These are phyloP conservation scores for Ascochyta viciae-villosae DNA, from an alignment of 2,329 filamentous ascomycete genomes.

Conservation along the genomic window DNA sequence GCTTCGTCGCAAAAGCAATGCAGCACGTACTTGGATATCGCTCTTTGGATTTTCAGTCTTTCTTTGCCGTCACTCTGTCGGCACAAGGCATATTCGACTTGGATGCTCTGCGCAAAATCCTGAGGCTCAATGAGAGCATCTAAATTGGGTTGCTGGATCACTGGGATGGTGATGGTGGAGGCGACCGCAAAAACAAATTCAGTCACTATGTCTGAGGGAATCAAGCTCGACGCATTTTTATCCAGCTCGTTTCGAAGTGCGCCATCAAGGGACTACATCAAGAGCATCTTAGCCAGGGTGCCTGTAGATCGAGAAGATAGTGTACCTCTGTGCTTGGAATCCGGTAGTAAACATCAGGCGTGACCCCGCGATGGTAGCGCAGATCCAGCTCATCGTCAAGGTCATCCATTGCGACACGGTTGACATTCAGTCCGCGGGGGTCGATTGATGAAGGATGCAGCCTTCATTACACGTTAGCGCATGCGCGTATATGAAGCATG, in stretches of 20 bases:
- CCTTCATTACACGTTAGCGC: constrained; percentile 6
- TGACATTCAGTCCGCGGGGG: constrained; percentile 3
- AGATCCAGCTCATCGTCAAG: constrained; percentile 44
- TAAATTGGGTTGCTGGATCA: constrained; percentile 36
- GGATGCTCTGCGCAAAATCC: constrained; percentile 37
- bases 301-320: constrained; percentile 10
- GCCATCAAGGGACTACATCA: constrained; percentile 35
- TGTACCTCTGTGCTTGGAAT: constrained; percentile 38
- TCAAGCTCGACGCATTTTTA: constrained; percentile 37
- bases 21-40: constrained; percentile 34
- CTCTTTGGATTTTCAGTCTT: constrained; percentile 38
- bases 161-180: constrained; percentile 42
- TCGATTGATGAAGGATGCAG: constrained; percentile 9
- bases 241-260: constrained; percentile 40
- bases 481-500: constrained; percentile 5
- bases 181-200: constrained; percentile 40
- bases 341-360: constrained; percentile 44
- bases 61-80: constrained; percentile 36
- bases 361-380: constrained; percentile 35
- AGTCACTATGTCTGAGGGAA: constrained; percentile 41
- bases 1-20: neutral
- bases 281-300: constrained; percentile 23
- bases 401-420: constrained; percentile 31
- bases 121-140: constrained; percentile 37
- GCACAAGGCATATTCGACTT: constrained; percentile 39